Evolutionary conservation across 108 stramenopile genomes (phyloP).

Genomic region (Asterionellopsis glacialis): DNA sequence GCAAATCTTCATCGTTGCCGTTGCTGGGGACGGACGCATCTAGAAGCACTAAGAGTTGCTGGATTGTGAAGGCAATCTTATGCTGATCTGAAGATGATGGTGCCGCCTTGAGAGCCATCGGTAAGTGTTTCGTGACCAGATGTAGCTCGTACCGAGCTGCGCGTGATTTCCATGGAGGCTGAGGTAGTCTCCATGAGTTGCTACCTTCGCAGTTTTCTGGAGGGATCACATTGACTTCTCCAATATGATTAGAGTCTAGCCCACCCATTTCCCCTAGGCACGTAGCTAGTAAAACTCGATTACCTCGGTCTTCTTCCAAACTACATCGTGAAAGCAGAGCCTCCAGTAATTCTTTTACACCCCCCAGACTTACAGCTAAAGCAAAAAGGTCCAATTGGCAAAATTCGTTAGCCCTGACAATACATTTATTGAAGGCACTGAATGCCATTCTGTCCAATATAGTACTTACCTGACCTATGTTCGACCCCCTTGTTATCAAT

Average conservation of each 20-base stretch:
- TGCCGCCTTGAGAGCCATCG: conserved; percentile 64
- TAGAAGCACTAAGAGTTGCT: conserved; percentile 67
- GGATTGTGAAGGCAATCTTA: conserved; percentile 80
- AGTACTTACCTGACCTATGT: no score
- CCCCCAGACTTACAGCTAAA: conserved; percentile 26
- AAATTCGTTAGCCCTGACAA: no score
- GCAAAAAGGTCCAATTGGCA: no score
- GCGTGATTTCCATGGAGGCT: conserved; percentile 80
- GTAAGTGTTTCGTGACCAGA: conserved; percentile 71
- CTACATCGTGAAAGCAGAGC: conserved; percentile 60
- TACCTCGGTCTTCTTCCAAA: conserved; percentile 49
- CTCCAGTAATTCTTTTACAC: conserved; percentile 55
- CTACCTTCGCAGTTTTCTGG: conserved; percentile 20
- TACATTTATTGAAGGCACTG: no score
- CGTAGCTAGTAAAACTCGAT: conserved; percentile 51
- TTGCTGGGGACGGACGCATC: conserved; percentile 22
- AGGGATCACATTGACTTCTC: conserved; percentile 29
- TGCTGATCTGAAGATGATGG: conserved; percentile 65
- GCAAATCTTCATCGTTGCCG: conserved; percentile 6
- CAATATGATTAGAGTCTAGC: conserved; percentile 61
- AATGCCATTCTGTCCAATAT: no score
- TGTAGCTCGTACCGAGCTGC: conserved; percentile 55
- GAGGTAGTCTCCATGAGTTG: conserved; percentile 50
- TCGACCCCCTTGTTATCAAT: no score
- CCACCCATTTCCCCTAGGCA: conserved; percentile 86